Evolutionary conservation across 1,139 yeast genomes (phyloP), one percentile per base, ranked within the genome.

Genomic region (Blastobotrys ciferrii): DNA sequence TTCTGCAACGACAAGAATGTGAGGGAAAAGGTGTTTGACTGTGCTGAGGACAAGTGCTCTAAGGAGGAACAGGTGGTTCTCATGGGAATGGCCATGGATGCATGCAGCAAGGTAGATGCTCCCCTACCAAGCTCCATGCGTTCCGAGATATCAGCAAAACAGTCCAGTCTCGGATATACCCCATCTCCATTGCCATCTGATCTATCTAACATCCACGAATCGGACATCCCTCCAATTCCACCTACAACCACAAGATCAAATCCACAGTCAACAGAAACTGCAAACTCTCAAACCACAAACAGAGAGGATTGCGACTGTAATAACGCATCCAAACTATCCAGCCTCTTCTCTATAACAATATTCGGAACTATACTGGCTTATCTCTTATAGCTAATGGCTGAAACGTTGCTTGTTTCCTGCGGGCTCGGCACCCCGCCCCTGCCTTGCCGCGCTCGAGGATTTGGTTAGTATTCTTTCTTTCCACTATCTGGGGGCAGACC

Each of bases 1-100:
- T 36, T 36, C 40, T 36, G 40, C 40, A 36, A 36, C 15, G 19
- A 36, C 40, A n/a, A 11, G 14, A 19, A 36, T 11, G 28, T 36
- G 5, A 23, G 40, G 3, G 28, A 36, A 7, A n/a, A 36, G 28
- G 28, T 36, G 14, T 36, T 17, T 13, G n/a, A 17, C 15, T 36
- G 40, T 19, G 40, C 19, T 18, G 25, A 23, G 13, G 14, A 19
- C n/a, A 4, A 12, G 28, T 36, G 40, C 40, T 18, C 40, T 7
- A 11, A 17, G 25, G 40, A 23, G 13, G 40, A 36, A 13, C 40
- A 36, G 28, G 40, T 23, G 6, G 40, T 36, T 4, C 15, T 36
- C 5, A 19, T 36, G 14, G 18, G 25, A 15, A 17, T 36, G 11
- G 40, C 25, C 6, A 7, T 19, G 12, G 25, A 36, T 19, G 40